A percentile compares a stretch with the other conserved stretches of the same genome.
Evolutionary conservation across 2,329 filamentous ascomycete genomes (phyloP).

Genomic region (Albophoma yamanashiensis): DNA sequence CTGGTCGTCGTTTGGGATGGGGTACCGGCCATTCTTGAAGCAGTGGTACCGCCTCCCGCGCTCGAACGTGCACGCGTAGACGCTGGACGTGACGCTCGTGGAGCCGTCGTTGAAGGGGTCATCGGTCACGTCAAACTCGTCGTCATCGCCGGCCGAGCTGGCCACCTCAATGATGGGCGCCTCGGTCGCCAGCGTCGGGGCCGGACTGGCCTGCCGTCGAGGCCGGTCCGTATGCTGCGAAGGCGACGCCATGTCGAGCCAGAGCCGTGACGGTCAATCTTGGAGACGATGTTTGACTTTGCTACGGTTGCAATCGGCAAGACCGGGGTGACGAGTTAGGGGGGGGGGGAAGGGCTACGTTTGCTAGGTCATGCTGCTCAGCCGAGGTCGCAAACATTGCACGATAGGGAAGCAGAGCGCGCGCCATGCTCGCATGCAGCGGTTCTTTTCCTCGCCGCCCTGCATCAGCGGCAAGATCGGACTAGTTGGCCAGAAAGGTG

Average conservation of each 20-base stretch:
- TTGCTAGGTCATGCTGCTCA: not conserved
- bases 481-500: not conserved
- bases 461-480: not conserved
- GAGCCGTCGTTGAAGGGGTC: constrained; percentile 3
- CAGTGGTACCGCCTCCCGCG: constrained; percentile 17
- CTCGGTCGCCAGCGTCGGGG: not conserved
- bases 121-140: constrained; percentile 2
- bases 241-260: not conserved
- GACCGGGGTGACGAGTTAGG: not conserved
- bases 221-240: not conserved
- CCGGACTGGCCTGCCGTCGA: not conserved
- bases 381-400: not conserved
- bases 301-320: not conserved
- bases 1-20: constrained; percentile 26
- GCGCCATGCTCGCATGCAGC: not conserved
- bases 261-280: not conserved
- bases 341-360: not conserved
- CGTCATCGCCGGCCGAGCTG: not conserved
- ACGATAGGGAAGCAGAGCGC: not conserved
- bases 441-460: not conserved
- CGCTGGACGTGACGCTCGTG: constrained; percentile 4
- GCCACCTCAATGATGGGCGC: constrained; percentile 1
- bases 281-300: not conserved
- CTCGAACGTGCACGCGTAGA: constrained; percentile 6
- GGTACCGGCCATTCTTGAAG: constrained; percentile 22